Percentiles rank a stretch among this genome's conserved stretches.
phyloP scores from a whole-genome alignment of 306 rosid species.

The Argentina anserina region DNA sequence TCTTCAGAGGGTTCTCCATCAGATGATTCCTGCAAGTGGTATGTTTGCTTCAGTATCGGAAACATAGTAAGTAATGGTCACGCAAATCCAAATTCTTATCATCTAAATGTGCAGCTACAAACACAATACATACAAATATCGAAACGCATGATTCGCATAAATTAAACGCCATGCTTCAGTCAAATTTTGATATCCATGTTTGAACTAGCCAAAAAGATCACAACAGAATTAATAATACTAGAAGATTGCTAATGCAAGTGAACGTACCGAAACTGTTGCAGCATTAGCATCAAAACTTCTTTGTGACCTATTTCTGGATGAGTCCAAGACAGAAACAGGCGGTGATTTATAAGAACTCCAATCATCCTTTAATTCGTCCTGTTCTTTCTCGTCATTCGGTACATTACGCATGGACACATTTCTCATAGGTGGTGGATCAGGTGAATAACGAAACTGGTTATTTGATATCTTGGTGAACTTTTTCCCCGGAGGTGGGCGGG shows the following conservation, averaged over 20 bases:
- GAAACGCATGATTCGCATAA: neutral
- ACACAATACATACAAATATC: neutral
- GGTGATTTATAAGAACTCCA: conserved; percentile 50
- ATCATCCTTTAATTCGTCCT: conserved; percentile 49
- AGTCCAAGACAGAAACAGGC: conserved; percentile 48
- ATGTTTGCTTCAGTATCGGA: conserved; percentile 25
- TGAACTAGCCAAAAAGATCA: neutral
- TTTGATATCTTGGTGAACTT: conserved; percentile 55
- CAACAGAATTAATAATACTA: neutral
- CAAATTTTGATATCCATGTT: neutral
- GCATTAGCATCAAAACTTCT: conserved; percentile 71
- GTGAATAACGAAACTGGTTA: conserved; percentile 57
- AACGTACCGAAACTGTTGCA: conserved; percentile 40
- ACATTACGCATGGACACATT: conserved; percentile 29
- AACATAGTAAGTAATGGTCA: neutral
- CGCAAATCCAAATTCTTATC: neutral
- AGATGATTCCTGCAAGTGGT: conserved; percentile 60
- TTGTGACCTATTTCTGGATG: conserved; percentile 46
- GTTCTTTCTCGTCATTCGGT: conserved; percentile 39
- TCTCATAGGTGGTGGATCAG: conserved; percentile 38
- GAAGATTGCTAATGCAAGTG: neutral
- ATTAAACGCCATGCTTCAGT: neutral
- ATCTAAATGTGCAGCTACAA: conserved; percentile 1
- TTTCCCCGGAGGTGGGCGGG: conserved; percentile 39
- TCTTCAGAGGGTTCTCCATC: conserved; percentile 69